phyloP scores from a whole-genome alignment of 306 rosid genomes.

The Cucumis sativus region DNA sequence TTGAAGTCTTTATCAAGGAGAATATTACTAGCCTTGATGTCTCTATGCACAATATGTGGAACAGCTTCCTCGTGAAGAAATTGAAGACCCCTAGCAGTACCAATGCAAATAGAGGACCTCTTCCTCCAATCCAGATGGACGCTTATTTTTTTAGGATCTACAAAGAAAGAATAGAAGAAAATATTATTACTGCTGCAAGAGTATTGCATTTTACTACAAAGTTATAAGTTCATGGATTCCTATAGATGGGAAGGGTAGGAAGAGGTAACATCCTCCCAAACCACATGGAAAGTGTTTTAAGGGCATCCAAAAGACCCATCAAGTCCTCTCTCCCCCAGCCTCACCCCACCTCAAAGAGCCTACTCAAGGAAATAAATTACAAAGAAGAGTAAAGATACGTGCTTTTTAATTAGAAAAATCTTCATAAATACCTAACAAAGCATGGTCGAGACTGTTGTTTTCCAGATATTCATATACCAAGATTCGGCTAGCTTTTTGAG shows the following conservation, averaged over 20 bases:
- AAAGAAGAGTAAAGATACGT: neutral
- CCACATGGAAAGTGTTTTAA: neutral
- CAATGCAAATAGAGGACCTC: constrained; percentile 67
- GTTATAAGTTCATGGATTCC: neutral
- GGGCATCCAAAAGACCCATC: neutral
- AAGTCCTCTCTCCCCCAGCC: neutral
- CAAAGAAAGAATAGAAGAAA: constrained; percentile 7
- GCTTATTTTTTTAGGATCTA: constrained; percentile 33
- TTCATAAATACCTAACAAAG: constrained; percentile 47
- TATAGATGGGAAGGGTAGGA: neutral
- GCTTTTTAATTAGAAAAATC: neutral
- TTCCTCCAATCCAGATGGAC: constrained; percentile 59
- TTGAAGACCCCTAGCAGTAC: constrained; percentile 66
- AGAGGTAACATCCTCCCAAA: neutral
- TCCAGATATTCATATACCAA: constrained; percentile 78
- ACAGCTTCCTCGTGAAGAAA: constrained; percentile 87
- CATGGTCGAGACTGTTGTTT: constrained; percentile 66
- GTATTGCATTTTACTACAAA: neutral
- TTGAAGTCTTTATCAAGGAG: constrained; percentile 60
- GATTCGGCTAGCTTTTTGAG: constrained; percentile 51
- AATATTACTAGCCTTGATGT: constrained; percentile 89
- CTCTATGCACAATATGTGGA: constrained; percentile 88
- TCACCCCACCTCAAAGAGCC: neutral
- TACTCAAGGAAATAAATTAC: neutral
- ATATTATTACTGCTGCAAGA: neutral